These are phyloP conservation scores for Rosa chinensis DNA, from an alignment of 306 rosid genomes.

Conservation along the genomic window DNA sequence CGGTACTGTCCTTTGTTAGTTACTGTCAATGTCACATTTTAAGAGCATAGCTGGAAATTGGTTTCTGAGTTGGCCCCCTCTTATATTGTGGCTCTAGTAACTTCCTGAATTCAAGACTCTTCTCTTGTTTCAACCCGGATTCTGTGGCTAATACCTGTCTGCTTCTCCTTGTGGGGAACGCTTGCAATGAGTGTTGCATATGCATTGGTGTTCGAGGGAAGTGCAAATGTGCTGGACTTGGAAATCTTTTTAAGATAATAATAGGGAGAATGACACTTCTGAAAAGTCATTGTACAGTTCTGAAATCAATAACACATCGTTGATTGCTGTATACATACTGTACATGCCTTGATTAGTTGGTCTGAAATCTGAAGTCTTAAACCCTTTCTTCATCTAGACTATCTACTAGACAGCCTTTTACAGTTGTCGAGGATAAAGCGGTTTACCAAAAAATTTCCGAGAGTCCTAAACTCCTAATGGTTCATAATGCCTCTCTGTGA, in stretches of 20 bases:
- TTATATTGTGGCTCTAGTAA: background rate
- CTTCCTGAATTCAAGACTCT: background rate
- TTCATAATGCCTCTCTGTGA: background rate
- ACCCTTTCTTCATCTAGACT: background rate
- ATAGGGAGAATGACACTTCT: background rate
- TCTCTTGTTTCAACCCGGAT: background rate
- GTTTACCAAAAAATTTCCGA: background rate
- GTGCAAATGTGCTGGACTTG: background rate
- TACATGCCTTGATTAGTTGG: background rate
- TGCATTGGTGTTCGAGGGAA: background rate
- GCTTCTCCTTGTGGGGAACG: background rate
- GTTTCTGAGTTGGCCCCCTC: background rate
- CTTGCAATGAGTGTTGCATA: background rate
- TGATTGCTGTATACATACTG: background rate
- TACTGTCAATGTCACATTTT: background rate
- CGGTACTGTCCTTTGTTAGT: background rate
- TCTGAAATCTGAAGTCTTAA: background rate
- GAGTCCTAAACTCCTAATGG: background rate
- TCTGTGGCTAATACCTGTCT: background rate
- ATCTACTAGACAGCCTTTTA: background rate
- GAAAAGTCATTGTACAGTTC: background rate
- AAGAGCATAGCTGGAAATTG: conserved; percentile 9
- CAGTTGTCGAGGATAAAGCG: background rate
- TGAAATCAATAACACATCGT: background rate
- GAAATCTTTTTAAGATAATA: background rate